Evolutionary conservation across 768 basidiomycete species (phyloP), one percentile per base, ranked within the genome.

Genomic region (Auriculariales sp.): DNA sequence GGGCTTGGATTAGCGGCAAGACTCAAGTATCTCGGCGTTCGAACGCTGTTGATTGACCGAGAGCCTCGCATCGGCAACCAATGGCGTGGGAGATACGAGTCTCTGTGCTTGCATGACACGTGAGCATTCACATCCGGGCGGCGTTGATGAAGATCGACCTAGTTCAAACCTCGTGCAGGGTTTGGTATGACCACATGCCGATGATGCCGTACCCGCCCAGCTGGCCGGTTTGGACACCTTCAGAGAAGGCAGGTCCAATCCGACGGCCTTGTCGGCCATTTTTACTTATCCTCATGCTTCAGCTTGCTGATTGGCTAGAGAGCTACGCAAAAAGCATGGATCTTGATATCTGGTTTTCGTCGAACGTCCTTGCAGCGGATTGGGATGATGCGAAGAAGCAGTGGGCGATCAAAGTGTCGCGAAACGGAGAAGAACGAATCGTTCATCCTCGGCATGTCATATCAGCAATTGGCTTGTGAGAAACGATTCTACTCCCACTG

Each of bases 241-340:
- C 78, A 12, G 64, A 64, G 22, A 78, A 77, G 66, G 49, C 50
- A 25, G 3, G 29, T 11, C 42, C 0, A 31, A 28, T 12, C 10
- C 12, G 12, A 30, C 28, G 10, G 2, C 22, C 17, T 25, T 27
- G 22, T 31, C n/a, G 28, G n/a, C 39, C 47, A n/a, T 24, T 52
- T 17, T 10, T 49, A 27, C 28, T 19, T 15, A n/a, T 24, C 6
- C 2, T n/a, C n/a, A n/a, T n/a, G n/a, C n/a, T n/a, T 19, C 24
- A 79, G 71, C 61, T 83, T 11, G 81, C 79, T 0, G 74, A 77
- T 52, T 83, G 79, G 78, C 68, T 84, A 2, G 81, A 83, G 61
- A 67, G 62, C 50, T 83, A 81, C 57, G 78, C 77, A 1, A 68
- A 75, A 10, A 57, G 68, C 2, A 61, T 83, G 50, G 81, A 82